Percentiles rank a stretch among this genome's conserved stretches.
Conservation (phyloP, 2,329 filamentous ascomycete genomes). For the Emmonsia crescens region DNA sequence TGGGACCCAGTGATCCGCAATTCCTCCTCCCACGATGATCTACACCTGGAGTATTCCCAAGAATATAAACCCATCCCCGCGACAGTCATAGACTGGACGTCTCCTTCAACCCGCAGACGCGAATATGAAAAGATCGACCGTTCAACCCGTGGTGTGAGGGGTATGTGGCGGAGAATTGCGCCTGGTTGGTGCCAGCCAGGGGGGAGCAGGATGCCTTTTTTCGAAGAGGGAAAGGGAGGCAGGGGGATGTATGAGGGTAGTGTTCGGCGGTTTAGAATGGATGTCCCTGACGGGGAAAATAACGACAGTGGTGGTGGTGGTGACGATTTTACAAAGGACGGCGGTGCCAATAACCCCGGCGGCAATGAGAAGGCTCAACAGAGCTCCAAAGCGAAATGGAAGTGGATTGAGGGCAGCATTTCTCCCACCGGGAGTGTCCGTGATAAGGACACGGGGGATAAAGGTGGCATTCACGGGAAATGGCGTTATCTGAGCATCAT, state of each 20-base stretch:
- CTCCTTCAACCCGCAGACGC: constrained; percentile 31
- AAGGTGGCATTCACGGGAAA: not conserved
- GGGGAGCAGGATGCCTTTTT: constrained; percentile 29
- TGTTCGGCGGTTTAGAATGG: constrained; percentile 36
- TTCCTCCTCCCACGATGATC: not conserved
- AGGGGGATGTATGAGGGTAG: constrained; percentile 34
- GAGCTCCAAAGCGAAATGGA: not conserved
- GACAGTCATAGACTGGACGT: constrained; percentile 39
- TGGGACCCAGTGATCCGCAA: constrained; percentile 3
- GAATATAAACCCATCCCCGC: constrained; percentile 20
- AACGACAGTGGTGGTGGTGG: not conserved
- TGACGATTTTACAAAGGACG: not conserved
- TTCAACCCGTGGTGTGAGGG: constrained; percentile 31
- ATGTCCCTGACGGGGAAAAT: constrained; percentile 24
- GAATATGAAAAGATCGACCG: constrained; percentile 46
- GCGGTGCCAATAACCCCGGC: not conserved
- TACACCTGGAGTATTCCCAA: not conserved
- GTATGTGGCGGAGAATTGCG: constrained; percentile 32
- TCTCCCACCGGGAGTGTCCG: not conserved
- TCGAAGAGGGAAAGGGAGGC: constrained; percentile 28
- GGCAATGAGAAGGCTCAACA: not conserved
- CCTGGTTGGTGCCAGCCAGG: constrained; percentile 30
- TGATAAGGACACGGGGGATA: not conserved
- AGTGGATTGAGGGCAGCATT: constrained; percentile 5
- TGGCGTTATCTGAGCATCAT: not conserved